phyloP scores from a whole-genome alignment of 345 rosid species.

The Clarkia xantiana region DNA sequence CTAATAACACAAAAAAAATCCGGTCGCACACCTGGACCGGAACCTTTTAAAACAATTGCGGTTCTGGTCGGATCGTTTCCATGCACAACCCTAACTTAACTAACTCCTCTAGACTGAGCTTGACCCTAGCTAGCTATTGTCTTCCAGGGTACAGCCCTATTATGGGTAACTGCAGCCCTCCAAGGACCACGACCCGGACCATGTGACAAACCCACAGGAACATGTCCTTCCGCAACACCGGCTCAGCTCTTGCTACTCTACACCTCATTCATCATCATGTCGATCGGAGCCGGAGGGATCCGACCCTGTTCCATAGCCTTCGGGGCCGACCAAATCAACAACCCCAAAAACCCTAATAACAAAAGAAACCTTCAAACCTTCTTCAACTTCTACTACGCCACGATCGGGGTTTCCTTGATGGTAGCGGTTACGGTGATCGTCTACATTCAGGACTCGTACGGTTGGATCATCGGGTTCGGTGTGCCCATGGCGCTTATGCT shows the following conservation, averaged over 20 bases:
- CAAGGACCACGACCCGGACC: constrained; percentile 21
- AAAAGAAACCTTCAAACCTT: constrained; percentile 24
- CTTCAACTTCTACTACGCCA: constrained; percentile 50
- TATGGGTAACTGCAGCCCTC: constrained; percentile 36
- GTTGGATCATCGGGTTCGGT: constrained; percentile 43
- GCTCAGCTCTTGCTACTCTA: constrained; percentile 20
- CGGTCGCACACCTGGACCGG: too few species aligned
- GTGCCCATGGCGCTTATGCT: constrained; percentile 38
- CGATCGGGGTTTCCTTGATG: constrained; percentile 26
- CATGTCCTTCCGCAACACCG: constrained; percentile 12
- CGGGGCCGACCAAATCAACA: constrained; percentile 42
- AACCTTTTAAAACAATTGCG: too few species aligned
- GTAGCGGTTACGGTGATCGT: constrained; percentile 25
- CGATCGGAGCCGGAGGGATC: constrained; percentile 38
- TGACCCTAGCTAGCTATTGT: too few species aligned
- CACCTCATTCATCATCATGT: constrained; percentile 21
- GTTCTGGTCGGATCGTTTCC: too few species aligned
- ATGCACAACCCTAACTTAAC: too few species aligned
- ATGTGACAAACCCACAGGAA: constrained; percentile 7
- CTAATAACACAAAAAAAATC: too few species aligned
- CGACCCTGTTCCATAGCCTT: constrained; percentile 42
- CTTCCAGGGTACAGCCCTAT: constrained; percentile 24
- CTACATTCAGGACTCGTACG: constrained; percentile 22
- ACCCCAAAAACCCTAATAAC: constrained; percentile 26
- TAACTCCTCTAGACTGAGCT: too few species aligned